Evolutionary conservation across 805 yeast species (phyloP).

Genomic region (Priceomyces melissophilus): DNA sequence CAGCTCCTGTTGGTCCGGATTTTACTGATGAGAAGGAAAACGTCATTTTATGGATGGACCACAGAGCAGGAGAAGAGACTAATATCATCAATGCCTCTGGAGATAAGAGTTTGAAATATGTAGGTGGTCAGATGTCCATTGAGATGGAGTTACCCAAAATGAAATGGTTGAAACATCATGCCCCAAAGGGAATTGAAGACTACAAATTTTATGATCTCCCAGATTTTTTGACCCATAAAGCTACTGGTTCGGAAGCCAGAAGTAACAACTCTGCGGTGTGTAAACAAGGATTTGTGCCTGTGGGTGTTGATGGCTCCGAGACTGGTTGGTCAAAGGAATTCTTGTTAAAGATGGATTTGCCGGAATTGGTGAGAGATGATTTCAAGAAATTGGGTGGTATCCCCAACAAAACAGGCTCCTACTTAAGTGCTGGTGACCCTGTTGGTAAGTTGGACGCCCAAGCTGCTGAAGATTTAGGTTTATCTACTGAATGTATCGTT

Average conservation of each 20-base stretch:
- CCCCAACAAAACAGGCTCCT: constrained; percentile 66
- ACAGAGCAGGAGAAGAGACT: constrained; percentile 84
- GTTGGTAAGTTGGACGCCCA: constrained; percentile 66
- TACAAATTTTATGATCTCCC: constrained; percentile 91
- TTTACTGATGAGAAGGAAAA: constrained; percentile 70
- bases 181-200: constrained; percentile 55
- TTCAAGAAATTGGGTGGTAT: constrained; percentile 83
- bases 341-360: constrained; percentile 61
- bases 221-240: constrained; percentile 86
- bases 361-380: constrained; percentile 73
- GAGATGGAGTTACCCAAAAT: constrained; percentile 98
- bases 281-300: constrained; percentile 92
- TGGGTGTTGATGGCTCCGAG: constrained; percentile 80
- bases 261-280: constrained; percentile 90
- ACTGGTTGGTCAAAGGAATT: constrained; percentile 92
- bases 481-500: constrained; percentile 74
- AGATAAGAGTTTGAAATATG: constrained; percentile 80
- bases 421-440: constrained; percentile 83
- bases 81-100: constrained; percentile 73
- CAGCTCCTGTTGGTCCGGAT: constrained; percentile 91
- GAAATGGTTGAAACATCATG: constrained; percentile 88
- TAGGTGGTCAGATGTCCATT: constrained; percentile 96
- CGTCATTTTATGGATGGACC: constrained; percentile 97
- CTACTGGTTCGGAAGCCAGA: constrained; percentile 84
- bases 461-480: constrained; percentile 81